A percentile compares a stretch with the other conserved stretches of the same genome.
These are phyloP conservation scores for Penicillium samsonianum DNA, from an alignment of 495 filamentous ascomycete species.

Conservation along the genomic window DNA sequence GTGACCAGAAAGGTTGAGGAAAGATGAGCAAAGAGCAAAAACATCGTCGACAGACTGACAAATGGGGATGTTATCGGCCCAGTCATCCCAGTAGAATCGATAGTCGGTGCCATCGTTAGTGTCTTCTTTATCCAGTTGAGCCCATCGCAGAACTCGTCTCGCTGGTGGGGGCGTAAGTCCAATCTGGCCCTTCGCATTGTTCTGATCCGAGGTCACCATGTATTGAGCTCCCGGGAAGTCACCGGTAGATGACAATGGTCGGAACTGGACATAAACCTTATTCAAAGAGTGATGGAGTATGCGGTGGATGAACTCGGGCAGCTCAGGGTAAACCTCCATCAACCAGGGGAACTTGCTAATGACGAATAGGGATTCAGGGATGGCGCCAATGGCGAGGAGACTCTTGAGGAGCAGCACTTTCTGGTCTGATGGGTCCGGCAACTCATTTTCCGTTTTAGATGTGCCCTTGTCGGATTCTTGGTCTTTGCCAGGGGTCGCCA, in stretches of 20 bases:
- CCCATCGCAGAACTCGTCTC: conserved; percentile 71
- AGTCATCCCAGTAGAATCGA: conserved; percentile 96
- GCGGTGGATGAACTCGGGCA: conserved; percentile 76
- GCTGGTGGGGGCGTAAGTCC: conserved; percentile 54
- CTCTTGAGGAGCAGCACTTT: conserved; percentile 82
- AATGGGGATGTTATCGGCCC: conserved; percentile 87
- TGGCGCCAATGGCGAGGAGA: conserved; percentile 84
- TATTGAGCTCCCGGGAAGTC: conserved; percentile 50
- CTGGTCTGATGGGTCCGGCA: conserved; percentile 85
- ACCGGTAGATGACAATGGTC: conserved; percentile 44
- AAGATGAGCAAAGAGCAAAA: conserved; percentile 79
- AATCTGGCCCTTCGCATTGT: conserved; percentile 64
- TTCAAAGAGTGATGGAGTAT: conserved; percentile 78
- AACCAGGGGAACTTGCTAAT: conserved; percentile 91
- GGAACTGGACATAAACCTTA: conserved; percentile 60
- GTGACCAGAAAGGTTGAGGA: conserved; percentile 81
- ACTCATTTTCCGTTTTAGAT: conserved; percentile 53
- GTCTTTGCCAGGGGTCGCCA: conserved; percentile 51
- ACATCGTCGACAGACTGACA: conserved; percentile 90
- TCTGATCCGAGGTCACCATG: conserved; percentile 60
- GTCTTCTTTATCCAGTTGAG: conserved; percentile 73
- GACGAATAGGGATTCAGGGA: conserved; percentile 91
- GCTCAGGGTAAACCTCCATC: conserved; percentile 75
- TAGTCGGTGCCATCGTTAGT: conserved; percentile 72
- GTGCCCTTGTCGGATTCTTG: conserved; percentile 49